Evolutionary conservation across 768 basidiomycete genomes (phyloP), one percentile per base, ranked within the genome.

Genomic region (Lactifluus rugatus): DNA sequence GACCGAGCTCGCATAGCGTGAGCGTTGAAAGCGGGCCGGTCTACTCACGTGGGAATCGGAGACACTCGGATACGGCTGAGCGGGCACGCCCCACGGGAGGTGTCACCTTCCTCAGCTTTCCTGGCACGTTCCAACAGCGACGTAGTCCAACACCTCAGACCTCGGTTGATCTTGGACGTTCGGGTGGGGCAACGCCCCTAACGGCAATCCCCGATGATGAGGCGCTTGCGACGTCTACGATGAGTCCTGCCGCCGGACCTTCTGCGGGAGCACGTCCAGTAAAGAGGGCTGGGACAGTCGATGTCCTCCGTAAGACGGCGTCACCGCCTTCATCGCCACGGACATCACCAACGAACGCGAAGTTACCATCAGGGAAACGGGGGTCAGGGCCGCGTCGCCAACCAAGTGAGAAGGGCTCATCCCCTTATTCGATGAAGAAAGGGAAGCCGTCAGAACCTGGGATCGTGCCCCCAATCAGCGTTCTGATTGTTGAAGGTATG

Each of bases 401-500:
- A 17, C 67, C 68, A 21, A 69, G 71, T 42, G 63, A 65, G 52
- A 68, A 68, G n/a, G 61, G 69, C 32, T 61, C 69, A 7, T 62
- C 66, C 51, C 67, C 66, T 61, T 21, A 70, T 52, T 64, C 71
- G 9, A 51, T 60, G 52, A 83, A 81, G 71, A 82, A 76, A 52
- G 72, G 72, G 25, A 84, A 82, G 66, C 63, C 73, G 8, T 68
- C 75, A 7, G 87, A 89, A 56, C 77, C 78, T 26, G 84, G 83
- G 59, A 85, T 97, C 32, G 87, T 95, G 2, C 96, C 96, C 3
- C 96, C 96, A 0, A 97, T 99, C 68, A 95, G 89, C 66, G 96
- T 99, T 0, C 79, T 99, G 66, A 96, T 99, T 66, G 96, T 98
- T 39, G 96, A 99, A 71, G 95, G 95, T 92, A 63, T 61, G 85